Evolutionary conservation across 2,329 filamentous ascomycete species (phyloP), one percentile per base, ranked within the genome.

Genomic region (Fonsecaea nubica): DNA sequence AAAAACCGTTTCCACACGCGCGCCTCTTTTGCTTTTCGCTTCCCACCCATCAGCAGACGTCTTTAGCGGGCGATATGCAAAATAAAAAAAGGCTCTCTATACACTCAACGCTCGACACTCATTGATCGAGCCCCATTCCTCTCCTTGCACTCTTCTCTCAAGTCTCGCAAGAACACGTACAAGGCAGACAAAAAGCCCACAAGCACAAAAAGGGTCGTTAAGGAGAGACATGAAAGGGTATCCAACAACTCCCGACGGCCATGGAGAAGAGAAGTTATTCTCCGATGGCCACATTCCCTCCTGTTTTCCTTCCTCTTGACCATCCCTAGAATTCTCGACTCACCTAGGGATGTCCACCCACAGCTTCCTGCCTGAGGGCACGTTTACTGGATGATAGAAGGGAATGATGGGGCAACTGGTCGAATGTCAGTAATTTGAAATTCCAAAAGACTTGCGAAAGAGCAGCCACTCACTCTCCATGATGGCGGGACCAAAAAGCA

Each of bases 401-500:
- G 63, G 57, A 69, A 45, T 4, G 58, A 54, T 13, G 68, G 68
- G 32, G 68, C 62, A 32, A 69, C 68, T 69, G 35, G 1, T 32
- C n/a, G 13, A 2, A 12, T 13, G 38, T 63, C 30, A 63, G 53
- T 10, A 53, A 15, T 9, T 12, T 5, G 40, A 52, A 2, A n/a
- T 18, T 4, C 38, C 13, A 60, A 35, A 25, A 18, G 13, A 54
- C 30, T 56, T 15, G 25, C 25, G 25, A 25, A 13, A 38, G 21
- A 32, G n/a, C 40, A 54, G 25, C 48, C 13, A 64, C 68, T 64
- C 53, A 70, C 72, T 64, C 56, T 74, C 71, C 40, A 73, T 40
- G 50, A 74, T 69, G 15, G 69, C 68, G 18, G 72, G 72, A 4
- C 72, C 72, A 38, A 72, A 71, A 33, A 73, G 45, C 36, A 72